Percentiles rank a stretch among this genome's conserved stretches.
Conservation (phyloP, 768 basidiomycete genomes). For the Tulasnella sp. region DNA sequence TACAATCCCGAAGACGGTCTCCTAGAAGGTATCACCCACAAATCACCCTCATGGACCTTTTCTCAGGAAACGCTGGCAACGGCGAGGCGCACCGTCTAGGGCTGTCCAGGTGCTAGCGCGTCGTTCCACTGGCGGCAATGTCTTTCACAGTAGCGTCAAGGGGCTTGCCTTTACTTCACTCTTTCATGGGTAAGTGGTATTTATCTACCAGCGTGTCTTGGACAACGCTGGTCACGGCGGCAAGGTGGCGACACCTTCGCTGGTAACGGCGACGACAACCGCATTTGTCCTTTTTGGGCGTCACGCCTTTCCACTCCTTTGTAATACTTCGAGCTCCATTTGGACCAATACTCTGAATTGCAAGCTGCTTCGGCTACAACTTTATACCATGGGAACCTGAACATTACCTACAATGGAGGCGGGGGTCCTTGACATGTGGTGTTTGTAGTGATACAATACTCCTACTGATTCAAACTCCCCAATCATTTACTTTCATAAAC, state of each 20-base stretch:
- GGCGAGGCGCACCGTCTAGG: too few species aligned
- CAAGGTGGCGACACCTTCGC: neutral
- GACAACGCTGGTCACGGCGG: conserved; percentile 7
- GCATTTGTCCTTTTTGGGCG: neutral
- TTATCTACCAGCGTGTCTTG: neutral
- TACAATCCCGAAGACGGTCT: too few species aligned
- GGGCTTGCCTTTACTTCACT: neutral
- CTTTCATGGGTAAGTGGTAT: neutral
- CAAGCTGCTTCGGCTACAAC: neutral
- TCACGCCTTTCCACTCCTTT: neutral
- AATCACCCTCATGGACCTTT: too few species aligned
- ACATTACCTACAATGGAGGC: too few species aligned
- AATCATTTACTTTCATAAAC: neutral
- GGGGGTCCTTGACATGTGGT: too few species aligned
- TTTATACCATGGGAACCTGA: too few species aligned
- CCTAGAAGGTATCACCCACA: too few species aligned
- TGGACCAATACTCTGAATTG: neutral
- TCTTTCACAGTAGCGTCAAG: neutral
- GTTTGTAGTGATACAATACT: neutral
- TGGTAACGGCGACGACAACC: neutral
- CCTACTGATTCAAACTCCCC: neutral
- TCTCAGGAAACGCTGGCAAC: too few species aligned
- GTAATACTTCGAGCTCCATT: neutral
- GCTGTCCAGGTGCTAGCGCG: too few species aligned
- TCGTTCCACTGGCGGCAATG: conserved; percentile 14